phyloP scores from a whole-genome alignment of 202 grass and related monocot species.

The Brachypodium distachyon region DNA sequence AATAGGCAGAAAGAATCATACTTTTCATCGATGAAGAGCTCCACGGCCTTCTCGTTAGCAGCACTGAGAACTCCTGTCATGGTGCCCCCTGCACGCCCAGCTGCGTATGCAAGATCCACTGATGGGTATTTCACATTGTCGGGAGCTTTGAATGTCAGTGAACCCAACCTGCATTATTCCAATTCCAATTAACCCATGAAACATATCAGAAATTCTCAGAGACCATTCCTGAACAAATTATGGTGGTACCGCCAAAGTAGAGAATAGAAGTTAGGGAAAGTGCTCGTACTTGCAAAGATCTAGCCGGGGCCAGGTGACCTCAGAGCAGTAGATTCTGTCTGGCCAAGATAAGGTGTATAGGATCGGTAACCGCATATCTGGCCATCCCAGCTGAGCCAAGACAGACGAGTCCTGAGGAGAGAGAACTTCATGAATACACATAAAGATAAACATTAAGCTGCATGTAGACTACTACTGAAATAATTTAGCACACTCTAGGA shows the following conservation, averaged over 20 bases:
- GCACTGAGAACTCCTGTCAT: slow-evolving; percentile 99
- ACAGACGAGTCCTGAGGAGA: slow-evolving; percentile 83
- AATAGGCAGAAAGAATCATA: slow-evolving; percentile 18
- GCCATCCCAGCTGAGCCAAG: slow-evolving; percentile 88
- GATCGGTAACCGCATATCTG: slow-evolving; percentile 95
- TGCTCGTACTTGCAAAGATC: slow-evolving; percentile 86
- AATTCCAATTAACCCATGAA: not conserved
- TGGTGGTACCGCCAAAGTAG: not conserved
- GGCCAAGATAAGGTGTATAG: slow-evolving; percentile 98
- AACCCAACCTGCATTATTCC: slow-evolving; percentile 59
- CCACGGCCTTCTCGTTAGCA: slow-evolving; percentile 98
- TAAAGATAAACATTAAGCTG: not conserved
- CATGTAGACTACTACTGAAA: not conserved
- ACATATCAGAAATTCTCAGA: not conserved
- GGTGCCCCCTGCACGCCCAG: slow-evolving; percentile 86
- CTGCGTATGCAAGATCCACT: slow-evolving; percentile 84
- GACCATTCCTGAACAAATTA: not conserved
- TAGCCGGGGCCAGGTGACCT: slow-evolving; percentile 84
- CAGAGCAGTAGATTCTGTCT: slow-evolving; percentile 89
- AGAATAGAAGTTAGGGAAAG: slow-evolving; percentile 8
- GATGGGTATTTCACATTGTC: slow-evolving; percentile 94
- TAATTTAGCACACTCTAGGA: not conserved
- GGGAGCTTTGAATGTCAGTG: slow-evolving; percentile 84
- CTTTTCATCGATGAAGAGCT: slow-evolving; percentile 94
- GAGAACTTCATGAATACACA: slow-evolving; percentile 23